Evolutionary conservation across 2,329 filamentous ascomycete genomes (phyloP).

Genomic region (Cytospora mali): DNA sequence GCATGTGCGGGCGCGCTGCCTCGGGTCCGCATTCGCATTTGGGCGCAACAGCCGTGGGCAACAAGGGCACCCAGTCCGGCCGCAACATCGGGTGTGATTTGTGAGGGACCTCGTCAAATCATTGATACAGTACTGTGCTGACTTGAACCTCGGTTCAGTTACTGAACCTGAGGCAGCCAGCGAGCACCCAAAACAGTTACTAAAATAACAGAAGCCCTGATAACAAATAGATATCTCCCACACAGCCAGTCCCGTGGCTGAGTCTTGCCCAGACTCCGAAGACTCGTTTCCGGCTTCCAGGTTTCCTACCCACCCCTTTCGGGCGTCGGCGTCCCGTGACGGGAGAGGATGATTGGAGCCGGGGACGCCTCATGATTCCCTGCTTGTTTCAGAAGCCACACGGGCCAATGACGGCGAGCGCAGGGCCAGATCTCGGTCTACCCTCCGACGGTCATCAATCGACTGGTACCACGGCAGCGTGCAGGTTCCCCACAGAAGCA

Average conservation of each 20-base stretch:
- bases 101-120: no score
- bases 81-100: no score
- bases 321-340: conserved; percentile 16
- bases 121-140: no score
- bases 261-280: conserved; percentile 1
- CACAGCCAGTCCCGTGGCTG: conserved; percentile 13
- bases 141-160: no score
- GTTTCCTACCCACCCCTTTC: not conserved
- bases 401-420: conserved; percentile 16
- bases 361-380: conserved; percentile 9
- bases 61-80: not conserved
- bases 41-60: not conserved
- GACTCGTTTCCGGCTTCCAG: not conserved
- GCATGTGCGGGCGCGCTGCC: not conserved
- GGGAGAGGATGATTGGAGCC: conserved; percentile 20
- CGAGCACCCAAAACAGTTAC: not conserved
- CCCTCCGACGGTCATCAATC: conserved; percentile 13
- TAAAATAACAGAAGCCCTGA: not conserved
- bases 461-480: conserved; percentile 1
- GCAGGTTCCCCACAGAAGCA: conserved; percentile 12
- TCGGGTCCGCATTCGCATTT: not conserved
- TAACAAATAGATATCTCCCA: no score
- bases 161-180: not conserved
- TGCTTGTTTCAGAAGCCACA: conserved; percentile 21
- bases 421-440: conserved; percentile 12